Percentiles rank a stretch among this genome's conserved stretches.
Evolutionary conservation across 345 rosid genomes (phyloP).

Genomic region (Bruguiera parviflora): DNA sequence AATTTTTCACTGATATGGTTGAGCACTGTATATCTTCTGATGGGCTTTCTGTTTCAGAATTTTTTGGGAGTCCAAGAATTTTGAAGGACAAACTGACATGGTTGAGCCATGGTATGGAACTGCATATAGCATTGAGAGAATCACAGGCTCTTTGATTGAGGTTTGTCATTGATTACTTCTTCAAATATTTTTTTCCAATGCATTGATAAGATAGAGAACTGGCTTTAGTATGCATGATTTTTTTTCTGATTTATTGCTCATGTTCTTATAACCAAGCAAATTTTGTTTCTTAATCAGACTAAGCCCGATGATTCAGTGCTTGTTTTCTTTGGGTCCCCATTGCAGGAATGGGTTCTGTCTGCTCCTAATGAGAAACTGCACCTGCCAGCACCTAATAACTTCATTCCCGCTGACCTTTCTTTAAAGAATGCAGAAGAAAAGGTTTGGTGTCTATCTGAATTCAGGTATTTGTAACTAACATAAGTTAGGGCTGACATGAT

Average conservation of each 20-base stretch:
- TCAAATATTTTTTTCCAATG: too few relatives aligned
- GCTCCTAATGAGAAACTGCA: conserved; percentile 64
- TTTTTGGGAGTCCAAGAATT: conserved; percentile 87
- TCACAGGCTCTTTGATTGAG: conserved; percentile 54
- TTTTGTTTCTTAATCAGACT: too few relatives aligned
- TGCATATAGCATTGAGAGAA: conserved; percentile 64
- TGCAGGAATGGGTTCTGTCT: conserved; percentile 75
- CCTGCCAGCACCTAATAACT: conserved; percentile 66
- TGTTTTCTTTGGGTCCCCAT: conserved; percentile 7
- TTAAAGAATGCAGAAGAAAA: conserved; percentile 54
- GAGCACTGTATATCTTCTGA: conserved; percentile 10
- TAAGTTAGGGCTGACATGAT: conserved; percentile 15
- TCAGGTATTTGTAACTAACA: neutral
- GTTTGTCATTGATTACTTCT: conserved; percentile 24
- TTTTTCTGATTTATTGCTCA: neutral
- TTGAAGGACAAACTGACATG: conserved; percentile 74
- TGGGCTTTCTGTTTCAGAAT: conserved; percentile 47
- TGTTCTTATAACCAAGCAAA: neutral
- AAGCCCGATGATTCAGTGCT: neutral
- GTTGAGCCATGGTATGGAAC: conserved; percentile 94
- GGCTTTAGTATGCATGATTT: too few relatives aligned
- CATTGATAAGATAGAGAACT: too few relatives aligned
- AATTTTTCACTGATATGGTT: neutral
- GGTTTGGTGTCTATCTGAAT: conserved; percentile 36
- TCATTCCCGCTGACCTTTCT: conserved; percentile 82